Percentiles rank a stretch among this genome's conserved stretches.
phyloP scores from a whole-genome alignment of 2,329 filamentous ascomycete genomes.

The Nannizziopsis barbatae region DNA sequence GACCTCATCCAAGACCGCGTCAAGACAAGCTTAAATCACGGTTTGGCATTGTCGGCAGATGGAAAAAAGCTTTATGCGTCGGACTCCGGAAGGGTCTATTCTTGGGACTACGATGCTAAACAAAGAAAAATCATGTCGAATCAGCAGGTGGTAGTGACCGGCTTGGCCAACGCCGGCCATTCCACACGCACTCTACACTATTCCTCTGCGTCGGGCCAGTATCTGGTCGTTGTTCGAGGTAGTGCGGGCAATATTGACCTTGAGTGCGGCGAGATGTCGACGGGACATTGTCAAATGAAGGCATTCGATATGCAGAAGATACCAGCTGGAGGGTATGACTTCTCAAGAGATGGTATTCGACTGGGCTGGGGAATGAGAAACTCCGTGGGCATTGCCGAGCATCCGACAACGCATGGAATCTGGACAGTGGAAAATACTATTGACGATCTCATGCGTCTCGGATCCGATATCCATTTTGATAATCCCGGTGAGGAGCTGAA shows the following conservation, averaged over 20 bases:
- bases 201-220: slow-evolving; percentile 43
- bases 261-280: slow-evolving; percentile 39
- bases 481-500: slow-evolving; percentile 68
- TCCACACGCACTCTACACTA: slow-evolving; percentile 56
- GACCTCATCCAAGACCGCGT: slow-evolving; percentile 7
- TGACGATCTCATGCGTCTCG: slow-evolving; percentile 35
- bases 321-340: slow-evolving; percentile 32
- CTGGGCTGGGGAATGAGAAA: slow-evolving; percentile 61
- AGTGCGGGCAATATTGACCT: slow-evolving; percentile 53
- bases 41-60: slow-evolving; percentile 40
- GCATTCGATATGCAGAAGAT: slow-evolving; percentile 45
- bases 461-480: slow-evolving; percentile 52
- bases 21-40: slow-evolving; percentile 35
- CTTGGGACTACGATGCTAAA: slow-evolving; percentile 54
- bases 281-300: slow-evolving; percentile 57
- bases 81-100: slow-evolving; percentile 46
- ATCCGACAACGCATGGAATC: slow-evolving; percentile 22
- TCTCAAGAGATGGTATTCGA: slow-evolving; percentile 41
- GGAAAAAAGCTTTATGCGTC: slow-evolving; percentile 46
- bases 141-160: slow-evolving; percentile 45
- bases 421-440: slow-evolving; percentile 59
- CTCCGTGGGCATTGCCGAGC: slow-evolving; percentile 52
- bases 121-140: slow-evolving; percentile 36
- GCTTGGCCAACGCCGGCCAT: slow-evolving; percentile 53
- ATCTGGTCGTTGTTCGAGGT: slow-evolving; percentile 56